Evolutionary conservation across 306 rosid genomes (phyloP).

Genomic region (Casuarina equisetifolia): DNA sequence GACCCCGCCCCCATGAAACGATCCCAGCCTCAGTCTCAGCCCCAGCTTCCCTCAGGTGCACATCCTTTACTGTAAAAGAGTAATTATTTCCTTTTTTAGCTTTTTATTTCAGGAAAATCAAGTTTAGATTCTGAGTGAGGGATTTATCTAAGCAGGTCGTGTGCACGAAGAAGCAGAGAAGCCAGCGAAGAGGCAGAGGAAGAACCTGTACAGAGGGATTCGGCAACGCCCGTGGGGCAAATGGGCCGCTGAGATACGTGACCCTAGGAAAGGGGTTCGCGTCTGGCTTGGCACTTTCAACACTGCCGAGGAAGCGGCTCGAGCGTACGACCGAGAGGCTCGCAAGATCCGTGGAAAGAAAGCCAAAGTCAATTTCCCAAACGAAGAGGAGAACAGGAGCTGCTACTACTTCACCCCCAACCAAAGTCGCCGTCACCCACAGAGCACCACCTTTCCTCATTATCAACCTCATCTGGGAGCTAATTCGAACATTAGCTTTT

Average conservation of each 20-base stretch:
- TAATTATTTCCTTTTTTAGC: too few relatives aligned
- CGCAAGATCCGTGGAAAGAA: slow-evolving; percentile 86
- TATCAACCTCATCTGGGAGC: slow-evolving; percentile 18
- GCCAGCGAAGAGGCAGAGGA: slow-evolving; percentile 74
- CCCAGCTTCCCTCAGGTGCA: slow-evolving; percentile 48
- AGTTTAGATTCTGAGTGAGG: background rate
- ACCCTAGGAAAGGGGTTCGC: slow-evolving; percentile 88
- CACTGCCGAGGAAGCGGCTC: slow-evolving; percentile 93
- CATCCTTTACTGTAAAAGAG: background rate
- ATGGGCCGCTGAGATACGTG: slow-evolving; percentile 98
- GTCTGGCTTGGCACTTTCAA: slow-evolving; percentile 95
- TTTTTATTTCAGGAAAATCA: too few relatives aligned
- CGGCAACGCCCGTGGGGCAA: slow-evolving; percentile 97
- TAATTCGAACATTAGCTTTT: background rate
- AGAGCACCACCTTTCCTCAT: slow-evolving; percentile 21
- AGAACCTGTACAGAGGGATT: slow-evolving; percentile 83
- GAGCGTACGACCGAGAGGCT: slow-evolving; percentile 90
- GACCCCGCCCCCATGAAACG: slow-evolving; percentile 33
- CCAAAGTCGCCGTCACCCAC: slow-evolving; percentile 28
- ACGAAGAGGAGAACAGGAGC: slow-evolving; percentile 45
- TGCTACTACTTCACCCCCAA: slow-evolving; percentile 3
- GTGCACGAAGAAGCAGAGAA: slow-evolving; percentile 41
- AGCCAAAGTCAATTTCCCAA: slow-evolving; percentile 91
- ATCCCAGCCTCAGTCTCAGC: background rate
- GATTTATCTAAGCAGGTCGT: slow-evolving; percentile 33